These are phyloP conservation scores for Podila horticola DNA, from an alignment of 192 early-diverging fungal genomes.

Conservation along the genomic window DNA sequence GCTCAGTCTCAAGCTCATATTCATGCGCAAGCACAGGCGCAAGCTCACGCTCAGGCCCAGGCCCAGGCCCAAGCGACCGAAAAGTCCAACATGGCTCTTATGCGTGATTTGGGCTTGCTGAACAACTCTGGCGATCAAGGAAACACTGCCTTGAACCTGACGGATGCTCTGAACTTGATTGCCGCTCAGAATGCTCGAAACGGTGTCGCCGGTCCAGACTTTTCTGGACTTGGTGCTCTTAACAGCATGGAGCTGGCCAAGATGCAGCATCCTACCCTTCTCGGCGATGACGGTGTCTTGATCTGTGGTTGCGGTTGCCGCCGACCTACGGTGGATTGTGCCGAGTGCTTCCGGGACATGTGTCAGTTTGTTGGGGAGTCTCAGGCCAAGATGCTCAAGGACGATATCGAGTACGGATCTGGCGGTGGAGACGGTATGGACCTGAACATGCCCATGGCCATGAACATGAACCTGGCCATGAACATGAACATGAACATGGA, in stretches of 20 bases:
- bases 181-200: conserved; percentile 6
- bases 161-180: conserved; percentile 36
- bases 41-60: too few species aligned
- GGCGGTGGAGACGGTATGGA: conserved; percentile 18
- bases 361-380: conserved; percentile 44
- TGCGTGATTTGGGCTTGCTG: neutral
- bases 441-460: neutral
- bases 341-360: conserved; percentile 48
- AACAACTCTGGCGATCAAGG: neutral
- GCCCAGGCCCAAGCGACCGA: neutral
- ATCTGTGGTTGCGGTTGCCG: conserved; percentile 49
- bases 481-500: conserved; percentile 12
- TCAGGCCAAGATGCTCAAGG: conserved; percentile 42
- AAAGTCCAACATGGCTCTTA: conserved; percentile 17
- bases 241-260: conserved; percentile 19
- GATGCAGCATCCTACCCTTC: conserved; percentile 48
- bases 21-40: too few species aligned
- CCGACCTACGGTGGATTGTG: conserved; percentile 45
- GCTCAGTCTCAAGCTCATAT: too few species aligned
- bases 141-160: conserved; percentile 12
- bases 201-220: neutral
- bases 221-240: conserved; percentile 2
- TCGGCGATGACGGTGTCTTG: conserved; percentile 29
- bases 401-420: conserved; percentile 26
- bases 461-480: conserved; percentile 19